A percentile compares a stretch with the other conserved stretches of the same genome.
phyloP scores from a whole-genome alignment of 441 rosid species.

The Syzygium malaccense region DNA sequence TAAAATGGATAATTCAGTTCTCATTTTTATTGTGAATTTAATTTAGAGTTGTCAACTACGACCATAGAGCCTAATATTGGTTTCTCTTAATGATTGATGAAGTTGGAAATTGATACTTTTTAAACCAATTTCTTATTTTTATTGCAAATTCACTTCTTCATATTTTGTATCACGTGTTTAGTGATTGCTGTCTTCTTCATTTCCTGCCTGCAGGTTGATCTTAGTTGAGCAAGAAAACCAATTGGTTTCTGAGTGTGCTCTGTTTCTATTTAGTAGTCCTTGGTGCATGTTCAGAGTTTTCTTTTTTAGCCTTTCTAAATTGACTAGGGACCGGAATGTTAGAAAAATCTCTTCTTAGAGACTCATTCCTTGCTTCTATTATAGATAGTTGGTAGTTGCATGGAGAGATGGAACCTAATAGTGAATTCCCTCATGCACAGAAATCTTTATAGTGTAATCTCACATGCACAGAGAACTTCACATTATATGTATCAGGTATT shows the following conservation, averaged over 20 bases:
- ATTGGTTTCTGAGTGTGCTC: not conserved
- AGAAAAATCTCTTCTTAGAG: not conserved
- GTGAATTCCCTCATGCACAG: not conserved
- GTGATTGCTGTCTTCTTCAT: not conserved
- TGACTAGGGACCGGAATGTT: not conserved
- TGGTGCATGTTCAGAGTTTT: fast-evolving
- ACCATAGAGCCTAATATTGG: fast-evolving
- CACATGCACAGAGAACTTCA: too few relatives aligned
- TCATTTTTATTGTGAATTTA: not conserved
- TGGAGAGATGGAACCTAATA: not conserved
- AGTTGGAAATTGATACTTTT: not conserved
- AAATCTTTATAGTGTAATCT: too few relatives aligned
- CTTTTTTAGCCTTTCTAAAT: not conserved
- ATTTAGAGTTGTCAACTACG: not conserved
- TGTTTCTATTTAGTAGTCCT: not conserved
- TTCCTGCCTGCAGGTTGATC: not conserved
- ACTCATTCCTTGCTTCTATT: not conserved
- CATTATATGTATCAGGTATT: too few relatives aligned
- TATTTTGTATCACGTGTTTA: not conserved
- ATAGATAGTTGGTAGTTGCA: not conserved
- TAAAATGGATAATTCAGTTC: not conserved
- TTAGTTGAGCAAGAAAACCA: not conserved
- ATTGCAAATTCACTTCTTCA: not conserved
- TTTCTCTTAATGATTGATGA: not conserved
- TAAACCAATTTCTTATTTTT: not conserved